Base-by-base conservation (phyloP, 495 filamentous ascomycete genomes). In the Aspergillus biplanus region DNA sequence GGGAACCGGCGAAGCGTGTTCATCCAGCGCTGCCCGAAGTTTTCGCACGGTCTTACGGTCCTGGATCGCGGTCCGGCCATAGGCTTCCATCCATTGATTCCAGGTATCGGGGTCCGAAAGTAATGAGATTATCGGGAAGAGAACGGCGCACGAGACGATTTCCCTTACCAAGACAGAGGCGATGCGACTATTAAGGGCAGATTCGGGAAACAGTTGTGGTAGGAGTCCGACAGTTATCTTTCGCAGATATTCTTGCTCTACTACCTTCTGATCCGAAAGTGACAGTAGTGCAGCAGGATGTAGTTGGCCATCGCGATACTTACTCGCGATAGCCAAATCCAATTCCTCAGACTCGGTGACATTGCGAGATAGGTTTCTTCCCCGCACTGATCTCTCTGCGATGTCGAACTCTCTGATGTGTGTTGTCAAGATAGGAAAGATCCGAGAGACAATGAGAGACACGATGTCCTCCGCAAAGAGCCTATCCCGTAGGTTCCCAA, bases 311-410 rank as follows among this genome's bases (percentile, higher is more conserved):
- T 95, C 89, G 49, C 84, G 87, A 73, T 94, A 99, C 76, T 96
- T 98, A 31, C 83, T 88, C 52, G 95, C 95, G 71, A 98, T 96
- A 1, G 95, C 95, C 65, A 96, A 80, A 75, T 97, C 90, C 62
- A 99, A 80, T 79, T 98, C 96, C 66, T 97, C 93, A 3, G 93
- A 96, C 74, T 99, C 96, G 9, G 96, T 99, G 34, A 99, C 87
- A 71, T 89, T 92, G 39, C 90, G 87, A 64, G 90, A 92, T 63
- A 99, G 77, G 71, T 96, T 88, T 66, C 88, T 89, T 31, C 96
- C 96, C 63, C 95, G 85, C 6, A 99, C 89, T 18, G 85, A 83
- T 52, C 90, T 86, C 78, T 99, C 96, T 9, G 96, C 96, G 50
- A 96, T 86, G 68, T 92, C 92, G 69, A 96, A 96, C 62, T 96